These are phyloP conservation scores for Echium plantagineum DNA, from an alignment of 257 asterid genomes.

Conservation along the genomic window DNA sequence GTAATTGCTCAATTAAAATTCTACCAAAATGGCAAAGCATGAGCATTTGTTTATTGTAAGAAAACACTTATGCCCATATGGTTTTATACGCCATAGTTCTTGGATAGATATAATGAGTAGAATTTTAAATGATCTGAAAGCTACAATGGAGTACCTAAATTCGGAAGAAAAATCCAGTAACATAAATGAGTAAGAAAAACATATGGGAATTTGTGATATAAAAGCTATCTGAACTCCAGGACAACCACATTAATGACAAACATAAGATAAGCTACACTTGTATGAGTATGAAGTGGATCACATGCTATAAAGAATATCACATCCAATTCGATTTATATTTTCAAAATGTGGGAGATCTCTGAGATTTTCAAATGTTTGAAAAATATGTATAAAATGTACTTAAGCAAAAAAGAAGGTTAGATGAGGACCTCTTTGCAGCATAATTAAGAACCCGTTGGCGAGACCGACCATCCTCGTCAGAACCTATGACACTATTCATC, in stretches of 20 bases:
- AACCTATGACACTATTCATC: constrained; percentile 77
- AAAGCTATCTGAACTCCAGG: neutral
- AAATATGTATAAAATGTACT: constrained; percentile 4
- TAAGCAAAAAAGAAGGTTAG: constrained; percentile 10
- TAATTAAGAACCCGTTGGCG: constrained; percentile 93
- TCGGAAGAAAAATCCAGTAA: neutral
- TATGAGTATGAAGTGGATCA: neutral
- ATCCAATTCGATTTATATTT: neutral
- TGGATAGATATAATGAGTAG: no score
- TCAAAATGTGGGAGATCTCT: neutral
- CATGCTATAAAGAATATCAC: neutral
- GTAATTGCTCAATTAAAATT: no score
- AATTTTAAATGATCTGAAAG: no score
- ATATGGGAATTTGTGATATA: neutral
- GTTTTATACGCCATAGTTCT: no score
- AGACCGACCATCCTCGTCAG: constrained; percentile 92
- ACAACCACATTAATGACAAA: no score
- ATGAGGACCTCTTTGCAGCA: constrained; percentile 82
- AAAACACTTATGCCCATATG: no score
- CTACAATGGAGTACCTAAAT: no score
- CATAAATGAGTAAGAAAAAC: neutral
- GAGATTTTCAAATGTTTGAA: neutral
- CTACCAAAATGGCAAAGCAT: no score
- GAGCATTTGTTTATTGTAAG: no score
- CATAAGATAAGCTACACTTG: neutral